Conservation (phyloP, 2,329 filamentous ascomycete species). For the Didymella glomerata region DNA sequence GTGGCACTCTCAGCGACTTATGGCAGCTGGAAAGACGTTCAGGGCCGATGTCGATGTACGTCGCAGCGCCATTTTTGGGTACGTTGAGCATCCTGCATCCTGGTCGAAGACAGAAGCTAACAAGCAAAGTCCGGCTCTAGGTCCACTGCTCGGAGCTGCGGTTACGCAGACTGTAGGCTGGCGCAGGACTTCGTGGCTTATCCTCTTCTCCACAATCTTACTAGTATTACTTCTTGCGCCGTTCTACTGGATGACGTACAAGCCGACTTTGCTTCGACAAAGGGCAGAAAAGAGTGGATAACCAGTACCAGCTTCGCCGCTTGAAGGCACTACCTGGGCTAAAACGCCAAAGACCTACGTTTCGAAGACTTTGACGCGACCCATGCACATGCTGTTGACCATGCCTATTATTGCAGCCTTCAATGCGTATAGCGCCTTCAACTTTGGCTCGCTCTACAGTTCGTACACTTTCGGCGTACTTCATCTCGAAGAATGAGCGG, state of each 20-base stretch:
- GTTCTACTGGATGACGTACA: constrained; percentile 60
- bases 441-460: constrained; percentile 4
- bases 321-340: neutral
- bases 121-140: neutral
- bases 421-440: constrained; percentile 4
- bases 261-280: constrained; percentile 55
- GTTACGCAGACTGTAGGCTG: constrained; percentile 50
- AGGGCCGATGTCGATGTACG: constrained; percentile 40
- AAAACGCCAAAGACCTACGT: neutral
- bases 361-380: neutral
- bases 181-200: constrained; percentile 53
- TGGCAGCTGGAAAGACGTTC: constrained; percentile 43
- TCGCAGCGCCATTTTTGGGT: constrained; percentile 50
- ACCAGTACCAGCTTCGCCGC: neutral
- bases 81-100: neutral
- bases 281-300: constrained; percentile 36
- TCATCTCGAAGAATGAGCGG: too few species aligned
- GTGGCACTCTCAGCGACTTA: constrained; percentile 52
- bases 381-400: neutral
- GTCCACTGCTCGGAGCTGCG: constrained; percentile 50
- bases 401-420: neutral
- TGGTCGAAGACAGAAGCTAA: neutral
- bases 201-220: constrained; percentile 51
- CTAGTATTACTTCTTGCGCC: constrained; percentile 24
- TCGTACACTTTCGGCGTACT: too few species aligned